Percentiles rank a stretch among this genome's conserved stretches.
Conservation (phyloP, 495 filamentous ascomycete genomes). For the Talaromyces trachyspermus region DNA sequence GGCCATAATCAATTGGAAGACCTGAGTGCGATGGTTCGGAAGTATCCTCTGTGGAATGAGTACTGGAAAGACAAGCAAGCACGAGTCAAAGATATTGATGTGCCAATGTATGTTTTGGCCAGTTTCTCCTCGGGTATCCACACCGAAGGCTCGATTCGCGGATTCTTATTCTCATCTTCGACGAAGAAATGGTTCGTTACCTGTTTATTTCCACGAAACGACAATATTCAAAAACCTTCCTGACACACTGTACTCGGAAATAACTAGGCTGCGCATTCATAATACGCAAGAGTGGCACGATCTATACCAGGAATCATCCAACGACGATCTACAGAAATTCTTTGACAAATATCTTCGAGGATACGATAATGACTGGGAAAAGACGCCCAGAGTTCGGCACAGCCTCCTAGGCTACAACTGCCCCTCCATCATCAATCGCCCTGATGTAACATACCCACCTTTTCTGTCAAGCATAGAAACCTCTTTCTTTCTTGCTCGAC, state of each 20-base stretch:
- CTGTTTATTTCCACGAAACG: no score
- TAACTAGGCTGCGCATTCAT: constrained; percentile 15
- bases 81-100: constrained; percentile 10
- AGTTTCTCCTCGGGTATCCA: constrained; percentile 17
- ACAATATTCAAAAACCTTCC: neutral
- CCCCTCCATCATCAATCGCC: neutral
- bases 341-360: constrained; percentile 26
- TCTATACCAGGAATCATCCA: constrained; percentile 12
- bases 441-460: neutral
- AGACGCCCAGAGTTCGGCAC: constrained; percentile 23
- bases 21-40: constrained; percentile 8
- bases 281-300: constrained; percentile 18
- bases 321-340: constrained; percentile 15
- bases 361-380: constrained; percentile 26
- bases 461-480: constrained; percentile 4
- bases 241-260: neutral
- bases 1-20: constrained; percentile 8
- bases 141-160: constrained; percentile 12
- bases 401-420: constrained; percentile 13
- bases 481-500: constrained; percentile 12
- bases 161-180: constrained; percentile 11
- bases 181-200: constrained; percentile 23
- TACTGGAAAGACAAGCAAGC: constrained; percentile 21
- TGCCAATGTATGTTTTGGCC: constrained; percentile 18
- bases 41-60: constrained; percentile 11